Evolutionary conservation across 2,329 filamentous ascomycete species (phyloP).

Genomic region (Hymenoscyphus occultus): DNA sequence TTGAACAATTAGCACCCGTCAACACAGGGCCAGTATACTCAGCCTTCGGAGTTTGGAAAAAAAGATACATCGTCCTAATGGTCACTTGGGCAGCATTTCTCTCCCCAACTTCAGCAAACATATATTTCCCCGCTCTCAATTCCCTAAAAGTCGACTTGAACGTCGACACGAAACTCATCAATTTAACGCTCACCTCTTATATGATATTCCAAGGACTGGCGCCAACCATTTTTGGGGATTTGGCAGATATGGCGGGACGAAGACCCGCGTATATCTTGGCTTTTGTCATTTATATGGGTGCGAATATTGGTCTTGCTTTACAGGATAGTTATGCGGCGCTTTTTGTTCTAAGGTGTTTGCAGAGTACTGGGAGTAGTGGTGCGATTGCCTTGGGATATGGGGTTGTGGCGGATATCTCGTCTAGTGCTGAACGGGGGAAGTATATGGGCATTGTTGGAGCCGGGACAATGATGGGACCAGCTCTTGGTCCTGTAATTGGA

Average conservation of each 20-base stretch:
- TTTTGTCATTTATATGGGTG: slow-evolving; percentile 53
- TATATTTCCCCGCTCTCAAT: slow-evolving; percentile 36
- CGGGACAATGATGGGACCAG: slow-evolving; percentile 46
- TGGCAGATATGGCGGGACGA: slow-evolving; percentile 55
- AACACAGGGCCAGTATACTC: slow-evolving; percentile 34
- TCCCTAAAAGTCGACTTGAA: slow-evolving; percentile 34
- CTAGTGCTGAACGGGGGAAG: slow-evolving; percentile 65
- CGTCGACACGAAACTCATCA: slow-evolving; percentile 35
- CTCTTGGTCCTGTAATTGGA: slow-evolving; percentile 50
- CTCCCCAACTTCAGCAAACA: slow-evolving; percentile 36
- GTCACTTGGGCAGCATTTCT: slow-evolving; percentile 44
- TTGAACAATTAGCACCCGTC: slow-evolving; percentile 31
- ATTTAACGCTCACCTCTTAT: slow-evolving; percentile 35
- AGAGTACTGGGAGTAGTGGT: slow-evolving; percentile 54
- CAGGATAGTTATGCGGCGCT: slow-evolving; percentile 51
- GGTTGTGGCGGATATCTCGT: slow-evolving; percentile 69
- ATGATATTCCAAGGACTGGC: slow-evolving; percentile 57
- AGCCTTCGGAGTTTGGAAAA: slow-evolving; percentile 37
- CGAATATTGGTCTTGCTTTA: slow-evolving; percentile 55
- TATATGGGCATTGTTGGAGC: slow-evolving; percentile 69
- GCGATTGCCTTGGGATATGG: slow-evolving; percentile 69
- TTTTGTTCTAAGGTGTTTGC: slow-evolving; percentile 54
- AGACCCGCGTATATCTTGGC: slow-evolving; percentile 55
- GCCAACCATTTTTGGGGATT: slow-evolving; percentile 54
- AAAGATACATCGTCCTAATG: slow-evolving; percentile 52